These are phyloP conservation scores for Erodium maritimum DNA, from an alignment of 345 rosid genomes.

Conservation along the genomic window DNA sequence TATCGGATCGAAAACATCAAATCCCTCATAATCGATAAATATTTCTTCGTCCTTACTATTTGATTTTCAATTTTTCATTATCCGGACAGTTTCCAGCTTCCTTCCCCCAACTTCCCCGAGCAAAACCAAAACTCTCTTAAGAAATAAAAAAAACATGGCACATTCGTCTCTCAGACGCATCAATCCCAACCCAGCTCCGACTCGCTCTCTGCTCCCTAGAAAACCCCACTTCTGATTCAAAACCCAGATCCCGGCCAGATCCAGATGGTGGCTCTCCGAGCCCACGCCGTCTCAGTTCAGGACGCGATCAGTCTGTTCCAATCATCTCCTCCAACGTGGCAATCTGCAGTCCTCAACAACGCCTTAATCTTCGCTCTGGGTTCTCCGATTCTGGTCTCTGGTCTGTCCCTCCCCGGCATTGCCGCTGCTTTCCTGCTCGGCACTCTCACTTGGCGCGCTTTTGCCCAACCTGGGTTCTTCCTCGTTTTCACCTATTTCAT, in stretches of 20 bases:
- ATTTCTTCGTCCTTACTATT: no score
- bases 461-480: conserved; percentile 71
- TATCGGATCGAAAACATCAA: no score
- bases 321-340: conserved; percentile 66
- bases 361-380: conserved; percentile 63
- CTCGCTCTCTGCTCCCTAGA: conserved; percentile 7
- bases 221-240: no score
- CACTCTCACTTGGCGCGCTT: conserved; percentile 93
- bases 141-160: conserved; percentile 35
- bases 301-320: conserved; percentile 45
- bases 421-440: conserved; percentile 80
- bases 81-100: no score
- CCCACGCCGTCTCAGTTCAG: conserved; percentile 29
- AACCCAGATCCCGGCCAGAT: conserved; percentile 2
- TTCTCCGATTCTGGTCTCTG: conserved; percentile 63
- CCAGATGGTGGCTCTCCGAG: conserved; percentile 18
- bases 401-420: conserved; percentile 71
- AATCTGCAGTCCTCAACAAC: conserved; percentile 65
- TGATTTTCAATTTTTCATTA: no score
- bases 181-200: conserved; percentile 11
- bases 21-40: no score
- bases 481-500: conserved; percentile 74
- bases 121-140: no score
- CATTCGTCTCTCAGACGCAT: conserved; percentile 22
- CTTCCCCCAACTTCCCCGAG: no score